Evolutionary conservation across 306 rosid species (phyloP), one percentile per base, ranked within the genome.

Genomic region (Quercus engelmannii): DNA sequence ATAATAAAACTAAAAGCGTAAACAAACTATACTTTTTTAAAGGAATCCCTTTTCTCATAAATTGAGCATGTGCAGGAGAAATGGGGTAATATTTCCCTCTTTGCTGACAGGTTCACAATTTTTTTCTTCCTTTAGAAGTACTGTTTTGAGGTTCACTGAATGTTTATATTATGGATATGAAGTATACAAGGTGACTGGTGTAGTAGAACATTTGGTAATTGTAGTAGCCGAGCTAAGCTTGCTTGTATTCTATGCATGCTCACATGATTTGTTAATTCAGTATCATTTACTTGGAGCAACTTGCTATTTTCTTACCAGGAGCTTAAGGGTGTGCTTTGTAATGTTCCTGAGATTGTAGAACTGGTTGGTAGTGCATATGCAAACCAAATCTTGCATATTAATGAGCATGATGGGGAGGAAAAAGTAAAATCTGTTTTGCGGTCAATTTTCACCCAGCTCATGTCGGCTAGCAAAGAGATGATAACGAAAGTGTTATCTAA

Each of bases 341-440:
- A 82, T 56, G 90, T 90, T 84, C 98, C 99, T 54, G 99, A 95
- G 89, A 84, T 90, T 80, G 88, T 74, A 7, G 89, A 87, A 77
- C 82, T 95, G 75, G 83, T 95, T 76, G 97, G 97, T 54, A 75
- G 80, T 79, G 85, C 74, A 85, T 87, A 88, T 78, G 83, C 90
- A 64, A 78, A 82, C 84, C 84, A 79, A 80, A 79, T 93, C 41
- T 83, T 87, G 61, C 61, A 79, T 30, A 74, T 83, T 68, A 82
- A 80, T 73, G 89, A 86, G 71, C 81, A 76, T 75, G 91, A 86
- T 72, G 91, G 26, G 62, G 90, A 91, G 79, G 90, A 81, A 70
- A 84, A 83, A 67, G 84, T 83, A 23, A 93, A 86, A 80, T 77
- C 88, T 85, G 87, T 85, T 83, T 76, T 95, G 80, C 87, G 70